A percentile compares a stretch with the other conserved stretches of the same genome.
These are phyloP conservation scores for Xerocomellus dryophilus DNA, from an alignment of 768 basidiomycete genomes.

Conservation along the genomic window DNA sequence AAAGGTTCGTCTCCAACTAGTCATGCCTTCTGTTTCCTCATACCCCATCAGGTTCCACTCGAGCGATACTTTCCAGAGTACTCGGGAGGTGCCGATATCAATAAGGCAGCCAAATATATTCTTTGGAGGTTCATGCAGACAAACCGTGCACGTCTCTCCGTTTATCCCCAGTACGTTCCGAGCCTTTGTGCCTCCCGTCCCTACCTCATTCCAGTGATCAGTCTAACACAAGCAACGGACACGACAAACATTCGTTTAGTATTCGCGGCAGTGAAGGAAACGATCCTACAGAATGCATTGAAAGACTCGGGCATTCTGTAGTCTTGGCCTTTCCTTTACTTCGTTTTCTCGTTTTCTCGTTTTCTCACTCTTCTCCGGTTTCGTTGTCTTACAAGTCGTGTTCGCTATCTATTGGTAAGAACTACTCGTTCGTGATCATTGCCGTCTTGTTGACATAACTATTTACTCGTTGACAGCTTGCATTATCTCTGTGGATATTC, in stretches of 20 bases:
- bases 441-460: background rate
- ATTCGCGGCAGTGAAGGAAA: slow-evolving; percentile 88
- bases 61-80: slow-evolving; percentile 85
- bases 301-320: slow-evolving; percentile 82
- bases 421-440: background rate
- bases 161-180: slow-evolving; percentile 81
- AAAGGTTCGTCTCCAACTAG: slow-evolving; percentile 30
- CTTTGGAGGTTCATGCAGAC: slow-evolving; percentile 94
- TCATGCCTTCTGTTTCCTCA: background rate
- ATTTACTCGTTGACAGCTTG: slow-evolving; percentile 11
- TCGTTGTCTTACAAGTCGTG: slow-evolving; percentile 11
- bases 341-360: background rate
- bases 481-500: slow-evolving; percentile 34
- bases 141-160: slow-evolving; percentile 76
- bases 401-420: slow-evolving; percentile 30
- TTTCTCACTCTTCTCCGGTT: background rate
- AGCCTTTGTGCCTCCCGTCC: background rate
- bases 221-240: slow-evolving; percentile 86
- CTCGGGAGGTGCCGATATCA: slow-evolving; percentile 84
- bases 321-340: background rate
- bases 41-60: slow-evolving; percentile 53
- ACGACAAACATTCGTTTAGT: slow-evolving; percentile 79
- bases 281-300: slow-evolving; percentile 86
- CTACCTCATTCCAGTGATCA: slow-evolving; percentile 20
- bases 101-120: slow-evolving; percentile 93